These are phyloP conservation scores for Psidium guajava DNA, from an alignment of 345 rosid species.

Conservation along the genomic window DNA sequence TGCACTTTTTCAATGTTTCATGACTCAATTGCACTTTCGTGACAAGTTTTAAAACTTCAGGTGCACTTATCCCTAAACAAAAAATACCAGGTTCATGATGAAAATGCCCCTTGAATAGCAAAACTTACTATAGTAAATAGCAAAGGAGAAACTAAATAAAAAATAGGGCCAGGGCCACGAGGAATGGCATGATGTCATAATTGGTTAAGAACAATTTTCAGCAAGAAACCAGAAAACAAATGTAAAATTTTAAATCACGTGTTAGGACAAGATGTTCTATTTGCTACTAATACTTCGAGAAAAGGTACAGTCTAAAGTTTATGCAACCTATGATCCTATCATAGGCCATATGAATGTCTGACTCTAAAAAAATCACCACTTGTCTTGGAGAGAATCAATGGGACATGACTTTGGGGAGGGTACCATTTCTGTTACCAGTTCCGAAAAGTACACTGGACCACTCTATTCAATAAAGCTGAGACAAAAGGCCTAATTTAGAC, in stretches of 20 bases:
- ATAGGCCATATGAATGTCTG: background rate
- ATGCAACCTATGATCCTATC: background rate
- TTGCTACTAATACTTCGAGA: background rate
- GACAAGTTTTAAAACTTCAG: no score
- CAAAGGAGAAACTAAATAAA: background rate
- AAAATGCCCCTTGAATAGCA: background rate
- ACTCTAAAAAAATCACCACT: background rate
- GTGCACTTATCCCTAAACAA: background rate
- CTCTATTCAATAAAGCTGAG: background rate
- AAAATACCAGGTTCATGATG: background rate
- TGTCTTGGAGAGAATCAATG: background rate
- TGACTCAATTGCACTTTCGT: no score
- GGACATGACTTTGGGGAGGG: background rate
- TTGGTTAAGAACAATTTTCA: background rate
- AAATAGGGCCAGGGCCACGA: no score
- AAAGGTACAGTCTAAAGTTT: background rate
- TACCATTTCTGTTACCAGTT: background rate
- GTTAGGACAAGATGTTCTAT: background rate
- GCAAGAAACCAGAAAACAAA: background rate
- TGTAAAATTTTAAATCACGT: background rate
- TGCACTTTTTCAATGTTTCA: no score
- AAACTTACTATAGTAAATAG: background rate
- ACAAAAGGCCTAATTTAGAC: background rate
- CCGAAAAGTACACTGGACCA: background rate
- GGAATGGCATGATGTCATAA: background rate